phyloP scores from a whole-genome alignment of 371 early-diverging fungal species.

The Rhizopus delemar region DNA sequence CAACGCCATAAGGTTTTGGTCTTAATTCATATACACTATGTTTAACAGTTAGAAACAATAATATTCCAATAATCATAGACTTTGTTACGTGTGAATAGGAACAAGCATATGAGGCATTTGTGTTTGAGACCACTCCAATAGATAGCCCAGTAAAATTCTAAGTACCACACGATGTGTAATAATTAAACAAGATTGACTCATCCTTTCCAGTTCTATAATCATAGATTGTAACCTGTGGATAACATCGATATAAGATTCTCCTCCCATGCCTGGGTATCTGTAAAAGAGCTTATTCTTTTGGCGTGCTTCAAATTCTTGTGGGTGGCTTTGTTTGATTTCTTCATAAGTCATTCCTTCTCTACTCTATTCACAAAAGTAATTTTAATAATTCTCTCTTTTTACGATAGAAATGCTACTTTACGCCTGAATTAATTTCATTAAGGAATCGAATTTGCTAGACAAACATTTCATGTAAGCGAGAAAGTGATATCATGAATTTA shows the following conservation, averaged over 20 bases:
- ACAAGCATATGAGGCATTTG: constrained; percentile 68
- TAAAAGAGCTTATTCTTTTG: constrained; percentile 74
- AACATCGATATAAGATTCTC: constrained; percentile 84
- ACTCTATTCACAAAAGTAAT: constrained; percentile 18
- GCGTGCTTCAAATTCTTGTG: constrained; percentile 67
- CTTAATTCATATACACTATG: constrained; percentile 37
- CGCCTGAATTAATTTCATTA: constrained; percentile 86
- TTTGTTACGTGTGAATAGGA: constrained; percentile 52
- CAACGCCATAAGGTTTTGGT: constrained; percentile 81
- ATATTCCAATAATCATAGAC: not conserved
- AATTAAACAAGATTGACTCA: constrained; percentile 72
- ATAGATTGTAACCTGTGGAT: constrained; percentile 81
- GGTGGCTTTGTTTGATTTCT: constrained; percentile 69
- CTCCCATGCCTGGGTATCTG: constrained; percentile 85
- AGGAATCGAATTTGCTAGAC: constrained; percentile 63
- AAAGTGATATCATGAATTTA: not conserved
- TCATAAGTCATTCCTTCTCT: constrained; percentile 60
- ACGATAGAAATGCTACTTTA: constrained; percentile 28
- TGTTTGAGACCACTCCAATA: constrained; percentile 69
- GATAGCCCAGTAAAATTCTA: constrained; percentile 77
- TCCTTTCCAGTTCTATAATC: constrained; percentile 85
- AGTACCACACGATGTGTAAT: constrained; percentile 75
- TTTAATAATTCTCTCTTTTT: not conserved
- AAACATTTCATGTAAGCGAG: too few relatives aligned
- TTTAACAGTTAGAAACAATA: not conserved